These are phyloP conservation scores for Zygoascus flipseniorum DNA, from an alignment of 805 yeast genomes.

Conservation along the genomic window DNA sequence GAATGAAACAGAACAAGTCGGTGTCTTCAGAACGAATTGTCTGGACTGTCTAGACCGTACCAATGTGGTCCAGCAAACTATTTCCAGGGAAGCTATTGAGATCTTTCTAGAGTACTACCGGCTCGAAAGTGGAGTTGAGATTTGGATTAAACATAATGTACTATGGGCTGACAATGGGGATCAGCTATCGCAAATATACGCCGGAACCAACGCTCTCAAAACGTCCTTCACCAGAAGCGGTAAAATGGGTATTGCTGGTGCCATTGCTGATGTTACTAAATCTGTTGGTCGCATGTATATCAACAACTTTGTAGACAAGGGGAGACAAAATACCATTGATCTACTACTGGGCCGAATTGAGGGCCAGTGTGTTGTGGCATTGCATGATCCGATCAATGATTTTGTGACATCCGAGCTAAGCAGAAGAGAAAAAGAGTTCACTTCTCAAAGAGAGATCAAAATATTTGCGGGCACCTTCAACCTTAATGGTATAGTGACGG, in stretches of 20 bases:
- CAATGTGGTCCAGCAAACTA: conserved; percentile 68
- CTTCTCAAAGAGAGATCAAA: conserved; percentile 49
- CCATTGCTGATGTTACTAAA: conserved; percentile 93
- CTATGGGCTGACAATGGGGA: conserved; percentile 99
- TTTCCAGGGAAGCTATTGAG: conserved; percentile 61
- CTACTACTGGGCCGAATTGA: conserved; percentile 73
- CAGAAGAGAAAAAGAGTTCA: conserved; percentile 43
- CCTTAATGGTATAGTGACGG: conserved; percentile 61
- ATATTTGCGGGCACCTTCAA: conserved; percentile 82
- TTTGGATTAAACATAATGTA: conserved; percentile 67
- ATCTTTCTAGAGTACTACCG: conserved; percentile 35
- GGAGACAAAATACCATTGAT: conserved; percentile 85
- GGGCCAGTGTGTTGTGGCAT: conserved; percentile 56
- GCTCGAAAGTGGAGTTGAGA: conserved; percentile 39
- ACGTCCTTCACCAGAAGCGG: conserved; percentile 92
- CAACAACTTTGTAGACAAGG: conserved; percentile 89
- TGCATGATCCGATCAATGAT: conserved; percentile 85
- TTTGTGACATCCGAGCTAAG: conserved; percentile 61
- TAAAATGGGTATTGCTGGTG: conserved; percentile 94
- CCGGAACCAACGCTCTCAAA: conserved; percentile 95
- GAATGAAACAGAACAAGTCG: conserved; percentile 68
- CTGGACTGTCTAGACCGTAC: conserved; percentile 93
- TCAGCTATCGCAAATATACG: conserved; percentile 87
- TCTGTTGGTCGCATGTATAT: conserved; percentile 92
- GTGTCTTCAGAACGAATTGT: conserved; percentile 89